Percentiles rank a stretch among this genome's conserved stretches.
Evolutionary conservation across 441 rosid species (phyloP).

Genomic region (Populus hybrid): DNA sequence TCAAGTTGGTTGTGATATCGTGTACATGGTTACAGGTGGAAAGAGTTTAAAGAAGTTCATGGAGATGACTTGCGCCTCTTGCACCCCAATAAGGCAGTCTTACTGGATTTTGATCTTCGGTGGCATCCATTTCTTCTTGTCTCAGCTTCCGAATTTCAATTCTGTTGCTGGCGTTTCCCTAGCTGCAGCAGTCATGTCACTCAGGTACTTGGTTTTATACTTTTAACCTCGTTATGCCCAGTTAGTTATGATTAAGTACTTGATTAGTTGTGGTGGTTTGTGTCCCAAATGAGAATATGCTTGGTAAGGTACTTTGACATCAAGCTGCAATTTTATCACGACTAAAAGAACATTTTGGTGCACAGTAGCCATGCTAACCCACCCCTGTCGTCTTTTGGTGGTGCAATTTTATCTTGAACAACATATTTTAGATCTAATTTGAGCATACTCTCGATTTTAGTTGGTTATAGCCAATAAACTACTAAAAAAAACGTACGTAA

Average conservation of each 20-base stretch:
- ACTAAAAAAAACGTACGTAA: no score
- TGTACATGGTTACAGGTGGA: constrained; percentile 95
- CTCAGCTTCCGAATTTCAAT: constrained; percentile 90
- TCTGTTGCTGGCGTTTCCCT: constrained; percentile 87
- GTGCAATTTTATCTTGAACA: no score
- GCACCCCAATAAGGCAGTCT: constrained; percentile 67
- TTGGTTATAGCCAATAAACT: no score
- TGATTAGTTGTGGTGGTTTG: neutral
- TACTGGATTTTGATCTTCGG: constrained; percentile 93
- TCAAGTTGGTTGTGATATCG: constrained; percentile 83
- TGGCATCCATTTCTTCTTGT: constrained; percentile 77
- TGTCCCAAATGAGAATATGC: no score
- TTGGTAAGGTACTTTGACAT: no score
- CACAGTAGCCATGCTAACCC: no score
- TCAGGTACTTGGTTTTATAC: constrained; percentile 37
- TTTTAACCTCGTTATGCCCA: neutral
- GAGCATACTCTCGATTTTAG: no score
- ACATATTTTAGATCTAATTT: no score
- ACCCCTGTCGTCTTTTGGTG: no score
- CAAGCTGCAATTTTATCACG: no score
- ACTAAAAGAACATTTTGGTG: no score
- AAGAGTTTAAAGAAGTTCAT: constrained; percentile 80
- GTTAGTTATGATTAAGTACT: neutral
- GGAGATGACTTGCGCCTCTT: constrained; percentile 65
- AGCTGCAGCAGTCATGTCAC: constrained; percentile 92